Conservation (phyloP, 192 early-diverging fungal genomes). For the Coemansia sp. region DNA sequence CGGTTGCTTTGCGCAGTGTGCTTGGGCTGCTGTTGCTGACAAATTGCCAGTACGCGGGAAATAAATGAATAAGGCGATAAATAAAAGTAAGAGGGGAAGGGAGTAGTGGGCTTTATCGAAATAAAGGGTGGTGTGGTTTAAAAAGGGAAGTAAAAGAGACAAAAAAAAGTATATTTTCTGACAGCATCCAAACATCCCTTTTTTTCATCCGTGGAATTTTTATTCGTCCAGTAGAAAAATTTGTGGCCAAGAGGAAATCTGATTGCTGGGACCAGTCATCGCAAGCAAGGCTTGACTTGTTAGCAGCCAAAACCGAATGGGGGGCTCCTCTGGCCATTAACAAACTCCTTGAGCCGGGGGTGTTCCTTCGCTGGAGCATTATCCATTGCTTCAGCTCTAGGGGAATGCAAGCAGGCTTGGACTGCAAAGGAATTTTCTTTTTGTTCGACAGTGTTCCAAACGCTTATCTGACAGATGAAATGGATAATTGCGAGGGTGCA, state of each 20-base stretch:
- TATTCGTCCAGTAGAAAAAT: background rate
- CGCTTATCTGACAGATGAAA: no score
- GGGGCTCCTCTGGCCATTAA: no score
- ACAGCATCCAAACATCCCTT: background rate
- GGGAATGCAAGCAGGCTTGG: no score
- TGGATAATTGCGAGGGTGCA: no score
- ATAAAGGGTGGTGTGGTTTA: background rate
- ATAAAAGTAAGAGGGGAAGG: background rate
- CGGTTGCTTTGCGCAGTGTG: background rate
- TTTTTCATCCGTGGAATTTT: background rate
- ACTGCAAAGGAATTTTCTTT: no score
- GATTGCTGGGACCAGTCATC: background rate
- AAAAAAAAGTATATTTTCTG: background rate
- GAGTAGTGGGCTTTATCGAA: background rate
- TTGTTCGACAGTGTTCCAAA: no score
- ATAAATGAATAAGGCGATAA: background rate
- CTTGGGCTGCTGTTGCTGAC: background rate
- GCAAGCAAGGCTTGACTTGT: no score
- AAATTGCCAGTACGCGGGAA: background rate
- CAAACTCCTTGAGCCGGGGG: no score
- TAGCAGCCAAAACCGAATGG: no score
- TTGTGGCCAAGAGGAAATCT: background rate
- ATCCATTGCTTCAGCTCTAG: no score
- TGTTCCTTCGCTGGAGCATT: no score
- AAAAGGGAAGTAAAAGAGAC: constrained; percentile 6